A percentile compares a stretch with the other conserved stretches of the same genome.
phyloP scores from a whole-genome alignment of 192 early-diverging fungal genomes.

The Obelidium mucronatum region DNA sequence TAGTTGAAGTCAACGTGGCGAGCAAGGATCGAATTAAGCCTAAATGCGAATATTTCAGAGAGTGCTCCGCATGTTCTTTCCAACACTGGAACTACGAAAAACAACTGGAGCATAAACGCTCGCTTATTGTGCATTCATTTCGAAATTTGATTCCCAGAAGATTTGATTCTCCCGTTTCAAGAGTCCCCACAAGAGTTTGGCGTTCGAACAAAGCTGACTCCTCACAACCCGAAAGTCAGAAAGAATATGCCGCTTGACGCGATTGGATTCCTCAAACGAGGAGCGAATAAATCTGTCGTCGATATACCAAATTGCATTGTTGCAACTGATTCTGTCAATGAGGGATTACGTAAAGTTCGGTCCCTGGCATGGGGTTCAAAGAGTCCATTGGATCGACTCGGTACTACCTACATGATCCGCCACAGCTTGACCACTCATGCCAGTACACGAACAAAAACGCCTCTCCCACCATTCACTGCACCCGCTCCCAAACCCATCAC shows the following conservation, averaged over 20 bases:
- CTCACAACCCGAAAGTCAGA: conserved; percentile 53
- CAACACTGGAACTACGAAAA: conserved; percentile 67
- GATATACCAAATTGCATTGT: conserved; percentile 74
- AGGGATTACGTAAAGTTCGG: conserved; percentile 52
- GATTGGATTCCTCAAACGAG: conserved; percentile 66
- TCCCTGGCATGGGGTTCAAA: background rate
- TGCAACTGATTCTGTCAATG: conserved; percentile 67
- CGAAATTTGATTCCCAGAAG: conserved; percentile 35
- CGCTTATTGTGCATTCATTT: conserved; percentile 61
- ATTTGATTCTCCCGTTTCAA: conserved; percentile 51
- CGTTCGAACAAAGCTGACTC: conserved; percentile 73
- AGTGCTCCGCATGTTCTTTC: conserved; percentile 69
- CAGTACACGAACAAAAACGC: background rate
- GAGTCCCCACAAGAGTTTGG: conserved; percentile 63
- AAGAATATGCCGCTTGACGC: conserved; percentile 42
- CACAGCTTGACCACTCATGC: background rate
- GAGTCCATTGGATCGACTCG: background rate
- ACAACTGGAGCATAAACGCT: conserved; percentile 67
- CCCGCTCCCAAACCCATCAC: background rate
- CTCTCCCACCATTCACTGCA: background rate
- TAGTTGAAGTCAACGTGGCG: conserved; percentile 26
- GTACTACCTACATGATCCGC: conserved; percentile 11
- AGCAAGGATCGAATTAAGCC: conserved; percentile 45
- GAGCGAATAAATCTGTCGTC: conserved; percentile 61
- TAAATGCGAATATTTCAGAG: conserved; percentile 64